Evolutionary conservation across 75 land plant species (phyloP).

Genomic region (Cryptomeria japonica): DNA sequence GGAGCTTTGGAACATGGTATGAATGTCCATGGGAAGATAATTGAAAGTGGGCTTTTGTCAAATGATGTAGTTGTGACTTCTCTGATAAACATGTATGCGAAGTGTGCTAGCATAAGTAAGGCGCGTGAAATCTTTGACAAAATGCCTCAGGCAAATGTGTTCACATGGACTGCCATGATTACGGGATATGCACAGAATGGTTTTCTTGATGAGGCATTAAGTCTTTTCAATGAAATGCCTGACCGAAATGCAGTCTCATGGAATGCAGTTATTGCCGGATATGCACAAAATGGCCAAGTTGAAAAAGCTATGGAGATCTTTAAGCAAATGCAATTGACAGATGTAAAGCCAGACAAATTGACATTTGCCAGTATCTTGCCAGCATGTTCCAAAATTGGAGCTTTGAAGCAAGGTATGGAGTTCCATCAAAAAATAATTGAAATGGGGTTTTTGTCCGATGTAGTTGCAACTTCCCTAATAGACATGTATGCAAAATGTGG

Average conservation of each 20-base stretch:
- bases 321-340: constrained; percentile 13
- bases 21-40: constrained; percentile 36
- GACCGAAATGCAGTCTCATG: constrained; percentile 24
- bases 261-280: constrained; percentile 26
- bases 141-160: constrained; percentile 43
- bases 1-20: constrained; percentile 36
- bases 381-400: background rate
- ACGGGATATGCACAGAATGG: constrained; percentile 38
- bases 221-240: constrained; percentile 42
- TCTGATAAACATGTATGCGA: constrained; percentile 57
- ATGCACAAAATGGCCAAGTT: constrained; percentile 20
- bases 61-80: constrained; percentile 47
- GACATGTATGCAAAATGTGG: constrained; percentile 77
- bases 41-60: constrained; percentile 29
- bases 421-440: background rate
- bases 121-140: constrained; percentile 36
- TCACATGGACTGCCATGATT: constrained; percentile 65
- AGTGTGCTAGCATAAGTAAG: constrained; percentile 43
- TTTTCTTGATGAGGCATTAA: constrained; percentile 26
- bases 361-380: constrained; percentile 14
- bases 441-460: background rate
- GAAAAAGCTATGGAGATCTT: constrained; percentile 14
- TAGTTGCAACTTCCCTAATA: constrained; percentile 7
- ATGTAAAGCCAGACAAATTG: background rate
- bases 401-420: constrained; percentile 2